Evolutionary conservation across 2,329 filamentous ascomycete genomes (phyloP).

Genomic region (Periconia sp.): DNA sequence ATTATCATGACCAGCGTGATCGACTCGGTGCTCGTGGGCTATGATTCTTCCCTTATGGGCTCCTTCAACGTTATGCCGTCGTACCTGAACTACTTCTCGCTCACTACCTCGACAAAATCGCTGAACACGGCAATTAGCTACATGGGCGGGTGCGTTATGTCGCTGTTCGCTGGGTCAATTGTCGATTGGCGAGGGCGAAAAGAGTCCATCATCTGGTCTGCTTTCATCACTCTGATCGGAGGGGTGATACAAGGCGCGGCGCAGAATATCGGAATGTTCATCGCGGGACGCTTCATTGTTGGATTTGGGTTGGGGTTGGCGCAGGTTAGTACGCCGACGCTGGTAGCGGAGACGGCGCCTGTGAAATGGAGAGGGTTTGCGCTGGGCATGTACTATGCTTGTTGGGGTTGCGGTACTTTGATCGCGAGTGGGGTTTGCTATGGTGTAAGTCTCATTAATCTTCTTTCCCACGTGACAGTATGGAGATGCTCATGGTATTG

Average conservation of each 20-base stretch:
- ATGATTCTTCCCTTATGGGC: constrained; percentile 50
- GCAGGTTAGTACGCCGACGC: constrained; percentile 59
- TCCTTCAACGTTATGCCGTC: constrained; percentile 48
- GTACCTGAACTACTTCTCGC: constrained; percentile 46
- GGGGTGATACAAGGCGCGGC: constrained; percentile 52
- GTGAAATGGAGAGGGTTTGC: constrained; percentile 61
- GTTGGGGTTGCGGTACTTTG: constrained; percentile 4
- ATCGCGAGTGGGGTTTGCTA: constrained; percentile 3
- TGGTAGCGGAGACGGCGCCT: constrained; percentile 62
- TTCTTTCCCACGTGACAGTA: background rate
- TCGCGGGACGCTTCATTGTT: constrained; percentile 61
- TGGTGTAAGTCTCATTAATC: background rate
- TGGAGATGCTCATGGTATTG: background rate
- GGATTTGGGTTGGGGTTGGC: constrained; percentile 62
- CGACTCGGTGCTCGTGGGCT: constrained; percentile 30
- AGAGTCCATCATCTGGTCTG: constrained; percentile 55
- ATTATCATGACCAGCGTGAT: constrained; percentile 16
- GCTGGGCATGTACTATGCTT: constrained; percentile 41
- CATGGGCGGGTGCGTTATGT: constrained; percentile 43
- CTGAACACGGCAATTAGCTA: constrained; percentile 51
- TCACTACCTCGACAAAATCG: constrained; percentile 44
- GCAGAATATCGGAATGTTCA: constrained; percentile 52
- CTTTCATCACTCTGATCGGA: constrained; percentile 53
- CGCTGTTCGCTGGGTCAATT: constrained; percentile 44
- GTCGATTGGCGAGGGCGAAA: constrained; percentile 41